phyloP scores from a whole-genome alignment of 495 filamentous ascomycete species.

The Penicillium malachiteum region DNA sequence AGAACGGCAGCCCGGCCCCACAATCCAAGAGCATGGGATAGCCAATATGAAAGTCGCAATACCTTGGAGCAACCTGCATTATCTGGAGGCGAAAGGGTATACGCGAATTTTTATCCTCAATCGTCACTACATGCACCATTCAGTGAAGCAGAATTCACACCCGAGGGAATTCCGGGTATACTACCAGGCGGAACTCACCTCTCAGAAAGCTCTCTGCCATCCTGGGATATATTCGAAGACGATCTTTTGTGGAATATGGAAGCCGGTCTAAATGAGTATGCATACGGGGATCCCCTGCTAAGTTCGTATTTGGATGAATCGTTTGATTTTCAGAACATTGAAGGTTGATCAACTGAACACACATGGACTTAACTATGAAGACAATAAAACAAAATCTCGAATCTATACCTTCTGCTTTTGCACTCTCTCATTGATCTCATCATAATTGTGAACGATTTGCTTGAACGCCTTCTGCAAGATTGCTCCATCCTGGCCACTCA shows the following conservation, averaged over 20 bases:
- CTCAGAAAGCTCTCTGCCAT: conserved; percentile 15
- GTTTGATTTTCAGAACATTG: conserved; percentile 13
- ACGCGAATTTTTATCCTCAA: neutral
- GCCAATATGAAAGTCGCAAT: neutral
- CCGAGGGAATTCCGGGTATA: neutral
- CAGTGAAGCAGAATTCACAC: neutral
- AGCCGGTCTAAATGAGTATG: conserved; percentile 29
- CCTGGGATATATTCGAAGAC: conserved; percentile 23
- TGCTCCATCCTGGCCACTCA: conserved; percentile 26
- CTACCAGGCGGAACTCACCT: conserved; percentile 1
- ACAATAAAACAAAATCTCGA: neutral
- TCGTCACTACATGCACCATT: neutral
- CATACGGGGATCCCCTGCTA: conserved; percentile 22
- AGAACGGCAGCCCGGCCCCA: neutral
- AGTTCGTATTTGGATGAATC: conserved; percentile 13
- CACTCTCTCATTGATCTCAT: conserved; percentile 23
- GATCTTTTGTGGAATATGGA: conserved; percentile 30
- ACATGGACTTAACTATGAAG: too few species aligned
- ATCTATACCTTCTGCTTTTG: conserved; percentile 15
- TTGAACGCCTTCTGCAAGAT: conserved; percentile 32
- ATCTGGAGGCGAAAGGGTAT: neutral
- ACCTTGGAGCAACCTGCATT: neutral
- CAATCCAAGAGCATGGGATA: neutral
- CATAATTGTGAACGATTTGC: conserved; percentile 26
- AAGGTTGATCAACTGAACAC: neutral